A percentile compares a stretch with the other conserved stretches of the same genome.
Conservation (phyloP, 768 basidiomycete species). For the Epithele typhae region DNA sequence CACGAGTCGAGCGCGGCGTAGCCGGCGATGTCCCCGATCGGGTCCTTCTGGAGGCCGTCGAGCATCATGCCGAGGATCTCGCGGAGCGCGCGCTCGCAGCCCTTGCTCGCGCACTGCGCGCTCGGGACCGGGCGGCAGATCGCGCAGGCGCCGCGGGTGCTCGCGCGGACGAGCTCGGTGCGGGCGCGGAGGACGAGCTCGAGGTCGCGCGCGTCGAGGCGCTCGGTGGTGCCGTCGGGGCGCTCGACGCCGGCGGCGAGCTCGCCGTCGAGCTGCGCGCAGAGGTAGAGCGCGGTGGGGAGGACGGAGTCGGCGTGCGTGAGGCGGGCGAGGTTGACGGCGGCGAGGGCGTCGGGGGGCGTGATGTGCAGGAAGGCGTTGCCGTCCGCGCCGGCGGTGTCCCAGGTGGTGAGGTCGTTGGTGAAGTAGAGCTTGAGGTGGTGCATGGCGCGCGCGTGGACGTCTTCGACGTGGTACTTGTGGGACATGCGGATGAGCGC, state of each 20-base stretch:
- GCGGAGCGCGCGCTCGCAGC: conserved; percentile 14
- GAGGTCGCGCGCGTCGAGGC: conserved; percentile 11
- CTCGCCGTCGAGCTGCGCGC: conserved; percentile 15
- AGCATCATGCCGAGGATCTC: conserved; percentile 15
- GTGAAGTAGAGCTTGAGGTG: conserved; percentile 18
- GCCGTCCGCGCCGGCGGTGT: conserved; percentile 14
- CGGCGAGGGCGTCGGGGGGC: conserved; percentile 13
- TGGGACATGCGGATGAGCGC: conserved; percentile 19
- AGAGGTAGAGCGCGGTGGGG: conserved; percentile 18
- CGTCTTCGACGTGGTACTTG: conserved; percentile 18
- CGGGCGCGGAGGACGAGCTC: conserved; percentile 25
- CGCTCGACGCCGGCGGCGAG: conserved; percentile 11
- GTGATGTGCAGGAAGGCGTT: conserved; percentile 17
- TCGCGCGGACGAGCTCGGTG: conserved; percentile 30
- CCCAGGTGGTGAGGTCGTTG: conserved; percentile 16
- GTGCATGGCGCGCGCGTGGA: conserved; percentile 12
- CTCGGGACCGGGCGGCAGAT: conserved; percentile 13
- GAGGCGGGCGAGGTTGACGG: conserved; percentile 18
- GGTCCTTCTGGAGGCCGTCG: conserved; percentile 16
- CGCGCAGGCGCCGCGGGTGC: conserved; percentile 21
- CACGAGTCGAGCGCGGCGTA: conserved; percentile 16
- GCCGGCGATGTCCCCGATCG: conserved; percentile 14
- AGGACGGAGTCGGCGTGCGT: conserved; percentile 17
- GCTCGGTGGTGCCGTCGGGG: conserved; percentile 12
- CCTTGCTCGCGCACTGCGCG: conserved; percentile 12